Base-by-base conservation (phyloP, 1,139 yeast genomes). In the Lipomyces yarrowii region DNA sequence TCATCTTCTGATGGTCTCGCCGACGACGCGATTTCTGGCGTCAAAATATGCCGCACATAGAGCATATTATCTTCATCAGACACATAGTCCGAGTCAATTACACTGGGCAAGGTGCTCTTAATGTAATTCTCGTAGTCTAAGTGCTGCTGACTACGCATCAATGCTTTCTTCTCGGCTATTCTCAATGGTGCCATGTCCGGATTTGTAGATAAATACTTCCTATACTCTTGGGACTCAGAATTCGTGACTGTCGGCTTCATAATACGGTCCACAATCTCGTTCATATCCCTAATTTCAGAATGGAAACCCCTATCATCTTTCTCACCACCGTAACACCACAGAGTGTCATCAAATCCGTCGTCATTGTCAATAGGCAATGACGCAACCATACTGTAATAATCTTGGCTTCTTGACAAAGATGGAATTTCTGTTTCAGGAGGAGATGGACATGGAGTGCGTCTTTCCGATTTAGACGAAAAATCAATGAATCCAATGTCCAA, bases 401-500 rank as follows among this genome's bases (percentile, higher is more conserved):
- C 61, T 21, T 64, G 61, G 32, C 59, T 30, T 6, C 59, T 51
- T 7, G 63, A 59, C 35, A 57, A 52, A 8, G 61, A 35, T 18
- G 61, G 48, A 10, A 57, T 42, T n/a, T 57, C 67, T 1, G 35
- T 32, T 21, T 54, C 65, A 11, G 52, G 61, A 18, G 58, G 60
- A 6, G 62, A 51, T 3, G 62, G 69, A 18, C 69, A 64, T 18
- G 65, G 65, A 53, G 64, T 64, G 30, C 58, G 60, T 13, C 65
- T 68, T 15, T 58, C 55, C 26, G 23, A 23, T 48, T 60, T 64
- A 21, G 69, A 64, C 33, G 69, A 56, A 48, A 66, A 66, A 42
- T 66, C 69, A 35, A 65, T 65, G 37, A 66, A 66, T 30, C 69
- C 69, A 35, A 64, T 59, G 42, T 64, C 67, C 26, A 64, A 60